phyloP scores from a whole-genome alignment of 768 basidiomycete species.

The Boletellus ananiceps region DNA sequence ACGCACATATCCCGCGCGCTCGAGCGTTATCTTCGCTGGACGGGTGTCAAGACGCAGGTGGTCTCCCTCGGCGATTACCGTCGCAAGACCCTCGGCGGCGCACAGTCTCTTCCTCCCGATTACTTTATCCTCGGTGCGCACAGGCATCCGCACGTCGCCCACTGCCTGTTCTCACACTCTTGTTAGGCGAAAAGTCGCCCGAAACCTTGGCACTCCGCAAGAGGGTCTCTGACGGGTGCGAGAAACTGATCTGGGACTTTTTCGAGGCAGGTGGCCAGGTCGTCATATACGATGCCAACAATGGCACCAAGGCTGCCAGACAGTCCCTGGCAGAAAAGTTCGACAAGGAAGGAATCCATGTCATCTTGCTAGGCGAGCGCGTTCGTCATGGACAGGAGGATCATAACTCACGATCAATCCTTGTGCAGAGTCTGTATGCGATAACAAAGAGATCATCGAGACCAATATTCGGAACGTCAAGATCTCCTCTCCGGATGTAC shows the following conservation, averaged over 20 bases:
- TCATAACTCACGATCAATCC: constrained; percentile 7
- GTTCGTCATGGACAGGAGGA: background rate
- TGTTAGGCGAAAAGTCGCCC: constrained; percentile 68
- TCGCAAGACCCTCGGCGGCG: constrained; percentile 82
- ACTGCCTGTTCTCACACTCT: background rate
- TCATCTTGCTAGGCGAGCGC: constrained; percentile 82
- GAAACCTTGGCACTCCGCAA: constrained; percentile 77
- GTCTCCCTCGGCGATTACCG: constrained; percentile 95
- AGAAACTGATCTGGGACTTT: constrained; percentile 84
- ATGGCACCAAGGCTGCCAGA: constrained; percentile 67
- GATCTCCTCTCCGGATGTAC: constrained; percentile 94
- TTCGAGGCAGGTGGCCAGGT: constrained; percentile 89
- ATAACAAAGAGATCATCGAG: constrained; percentile 89
- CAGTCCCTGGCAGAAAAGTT: constrained; percentile 80
- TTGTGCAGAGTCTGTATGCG: constrained; percentile 77
- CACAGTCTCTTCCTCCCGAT: constrained; percentile 83
- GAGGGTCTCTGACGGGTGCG: constrained; percentile 76
- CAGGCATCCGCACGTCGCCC: fast-evolving
- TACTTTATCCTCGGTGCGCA: constrained; percentile 80
- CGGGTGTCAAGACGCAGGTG: constrained; percentile 94
- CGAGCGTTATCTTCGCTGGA: constrained; percentile 97
- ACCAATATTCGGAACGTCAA: constrained; percentile 95
- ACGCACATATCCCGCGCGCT: constrained; percentile 95
- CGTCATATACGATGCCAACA: constrained; percentile 98
- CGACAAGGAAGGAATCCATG: constrained; percentile 81